A percentile compares a stretch with the other conserved stretches of the same genome.
Evolutionary conservation across 805 yeast species (phyloP).

Genomic region (Wickerhamiella musiphila): DNA sequence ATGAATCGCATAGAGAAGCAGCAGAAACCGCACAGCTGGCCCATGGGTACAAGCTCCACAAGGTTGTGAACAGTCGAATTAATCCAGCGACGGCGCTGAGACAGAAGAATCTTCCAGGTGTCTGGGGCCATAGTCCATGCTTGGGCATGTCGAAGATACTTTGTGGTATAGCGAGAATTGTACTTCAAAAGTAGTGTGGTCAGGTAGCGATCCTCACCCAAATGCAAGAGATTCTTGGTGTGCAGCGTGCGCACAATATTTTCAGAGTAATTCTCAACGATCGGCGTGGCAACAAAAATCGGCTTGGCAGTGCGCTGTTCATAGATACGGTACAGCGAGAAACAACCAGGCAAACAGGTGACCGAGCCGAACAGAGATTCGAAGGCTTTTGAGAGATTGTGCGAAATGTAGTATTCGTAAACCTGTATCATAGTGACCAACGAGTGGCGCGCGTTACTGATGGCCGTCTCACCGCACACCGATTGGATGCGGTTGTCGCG

Average conservation of each 20-base stretch:
- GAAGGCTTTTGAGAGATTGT: constrained; percentile 45
- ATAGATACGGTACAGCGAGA: constrained; percentile 38
- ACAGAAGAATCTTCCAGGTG: constrained; percentile 35
- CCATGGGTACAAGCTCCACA: constrained; percentile 40
- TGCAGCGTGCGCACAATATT: constrained; percentile 42
- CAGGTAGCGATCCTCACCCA: constrained; percentile 46
- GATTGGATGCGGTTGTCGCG: constrained; percentile 40
- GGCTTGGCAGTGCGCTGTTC: constrained; percentile 41
- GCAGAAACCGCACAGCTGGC: constrained; percentile 47
- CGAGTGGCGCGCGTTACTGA: constrained; percentile 33
- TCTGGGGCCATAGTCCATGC: constrained; percentile 47
- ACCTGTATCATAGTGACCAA: constrained; percentile 47
- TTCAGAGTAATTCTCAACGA: constrained; percentile 38
- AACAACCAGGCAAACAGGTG: constrained; percentile 51
- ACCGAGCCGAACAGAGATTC: constrained; percentile 46
- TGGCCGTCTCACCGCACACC: constrained; percentile 43
- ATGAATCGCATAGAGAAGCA: constrained; percentile 48
- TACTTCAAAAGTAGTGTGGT: constrained; percentile 39
- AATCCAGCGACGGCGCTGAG: constrained; percentile 55
- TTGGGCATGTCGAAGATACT: constrained; percentile 39
- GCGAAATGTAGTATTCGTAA: constrained; percentile 46
- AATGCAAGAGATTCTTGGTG: constrained; percentile 38
- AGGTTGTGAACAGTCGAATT: constrained; percentile 49
- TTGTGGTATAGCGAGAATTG: constrained; percentile 37
- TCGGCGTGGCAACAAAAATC: constrained; percentile 40